These are phyloP conservation scores for Fusarium sp. DNA, from an alignment of 2,329 filamentous ascomycete species.

Conservation along the genomic window DNA sequence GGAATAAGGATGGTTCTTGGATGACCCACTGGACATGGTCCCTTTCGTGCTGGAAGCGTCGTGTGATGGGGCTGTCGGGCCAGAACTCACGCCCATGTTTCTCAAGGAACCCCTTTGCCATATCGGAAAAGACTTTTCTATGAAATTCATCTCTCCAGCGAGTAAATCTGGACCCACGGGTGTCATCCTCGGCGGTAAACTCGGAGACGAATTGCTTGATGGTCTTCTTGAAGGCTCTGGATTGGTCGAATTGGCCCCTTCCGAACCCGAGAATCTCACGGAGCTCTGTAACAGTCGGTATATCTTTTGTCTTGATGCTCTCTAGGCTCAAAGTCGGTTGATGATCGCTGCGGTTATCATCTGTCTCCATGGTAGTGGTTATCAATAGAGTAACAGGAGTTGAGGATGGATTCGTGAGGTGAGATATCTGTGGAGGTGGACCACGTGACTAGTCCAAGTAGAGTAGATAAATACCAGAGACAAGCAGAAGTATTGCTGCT, in stretches of 20 bases:
- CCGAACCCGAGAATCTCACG: background rate
- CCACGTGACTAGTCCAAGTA: background rate
- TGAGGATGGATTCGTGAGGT: background rate
- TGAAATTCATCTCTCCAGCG: background rate
- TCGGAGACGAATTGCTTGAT: background rate
- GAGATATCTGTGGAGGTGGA: background rate
- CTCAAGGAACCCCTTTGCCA: background rate
- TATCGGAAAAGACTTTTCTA: background rate
- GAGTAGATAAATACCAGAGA: background rate
- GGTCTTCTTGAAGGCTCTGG: background rate
- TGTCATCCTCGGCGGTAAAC: background rate
- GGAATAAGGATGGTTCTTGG: too few species aligned
- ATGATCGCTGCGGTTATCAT: background rate
- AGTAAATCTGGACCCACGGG: background rate
- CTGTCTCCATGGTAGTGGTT: background rate
- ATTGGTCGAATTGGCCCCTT: background rate
- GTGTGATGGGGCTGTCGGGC: background rate
- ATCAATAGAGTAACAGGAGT: background rate
- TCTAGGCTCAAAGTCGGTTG: background rate
- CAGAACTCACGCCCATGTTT: background rate
- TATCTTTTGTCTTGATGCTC: background rate
- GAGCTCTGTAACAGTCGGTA: background rate
- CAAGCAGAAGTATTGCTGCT: background rate
- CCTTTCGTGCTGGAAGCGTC: background rate
- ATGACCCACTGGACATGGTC: background rate